Evolutionary conservation across 306 rosid species (phyloP), one percentile per base, ranked within the genome.

Genomic region (Prosopis cineraria): DNA sequence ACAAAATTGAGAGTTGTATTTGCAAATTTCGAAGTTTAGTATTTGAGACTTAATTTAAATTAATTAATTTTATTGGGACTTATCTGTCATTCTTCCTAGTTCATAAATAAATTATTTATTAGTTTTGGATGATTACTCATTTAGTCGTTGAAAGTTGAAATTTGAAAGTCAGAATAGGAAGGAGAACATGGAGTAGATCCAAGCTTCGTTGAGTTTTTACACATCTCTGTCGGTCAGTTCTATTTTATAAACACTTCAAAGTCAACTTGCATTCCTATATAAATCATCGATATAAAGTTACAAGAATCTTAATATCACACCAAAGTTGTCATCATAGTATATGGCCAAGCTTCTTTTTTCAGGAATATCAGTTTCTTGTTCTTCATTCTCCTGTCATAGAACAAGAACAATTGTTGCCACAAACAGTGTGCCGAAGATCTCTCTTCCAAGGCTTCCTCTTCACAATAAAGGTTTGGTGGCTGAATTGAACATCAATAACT

Each of bases 291-390:
- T n/a, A 10, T 19, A 6, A 7, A 62, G 12, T 3, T 16, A 9
- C 70, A 36, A 34, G 68, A 33, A 3, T 40, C 45, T 64, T 29
- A 37, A 37, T 20, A 6, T 44, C 25, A 73, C 30, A 73, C 37
- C 58, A 47, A 14, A 37, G 56, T 69, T 39, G 45, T 48, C 8
- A 67, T 24, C 2, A 24, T 19, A 19, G 37, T 55, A 74, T 50
- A 88, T 91, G 96, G 87, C 86, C 77, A 80, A 74, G 41, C 75
- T 50, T 82, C 52, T 70, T 20, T 39, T 43, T 77, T 72, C 87
- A 70, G 68, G 40, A 37, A 37, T 48, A 47, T 65, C 70, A 53
- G 64, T 68, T 75, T 74, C 80, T 73, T 68, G 17, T 65, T 64
- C 70, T 64, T 65, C 48, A 19, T 9, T 33, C 27, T 9, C 69